Evolutionary conservation across 2,329 filamentous ascomycete species (phyloP).

Genomic region (Arthroderma sp.): DNA sequence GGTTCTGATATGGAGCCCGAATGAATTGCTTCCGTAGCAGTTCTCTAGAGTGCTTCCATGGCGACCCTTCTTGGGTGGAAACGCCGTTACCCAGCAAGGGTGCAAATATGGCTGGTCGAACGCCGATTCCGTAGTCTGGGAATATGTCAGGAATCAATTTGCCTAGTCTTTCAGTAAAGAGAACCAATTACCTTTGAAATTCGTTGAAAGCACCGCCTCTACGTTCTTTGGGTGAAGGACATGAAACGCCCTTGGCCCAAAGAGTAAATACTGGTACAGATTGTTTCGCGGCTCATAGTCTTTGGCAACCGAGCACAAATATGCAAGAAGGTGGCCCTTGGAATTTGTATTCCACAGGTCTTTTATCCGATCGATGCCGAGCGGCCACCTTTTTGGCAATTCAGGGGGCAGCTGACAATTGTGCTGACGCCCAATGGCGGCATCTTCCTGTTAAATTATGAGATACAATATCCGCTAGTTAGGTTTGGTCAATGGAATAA

Average conservation of each 20-base stretch:
- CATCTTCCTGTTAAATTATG: too few species aligned
- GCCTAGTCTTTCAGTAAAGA: neutral
- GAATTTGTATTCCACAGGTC: slow-evolving; percentile 11
- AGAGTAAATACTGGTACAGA: slow-evolving; percentile 12
- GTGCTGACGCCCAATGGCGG: too few species aligned
- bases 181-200: slow-evolving; percentile 6
- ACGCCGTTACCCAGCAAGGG: slow-evolving; percentile 35
- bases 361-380: slow-evolving; percentile 22
- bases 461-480: too few species aligned
- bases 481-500: too few species aligned
- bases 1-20: slow-evolving; percentile 39
- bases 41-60: slow-evolving; percentile 32
- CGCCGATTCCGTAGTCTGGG: slow-evolving; percentile 35
- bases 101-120: slow-evolving; percentile 16
- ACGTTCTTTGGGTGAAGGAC: slow-evolving; percentile 10
- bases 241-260: slow-evolving; percentile 10
- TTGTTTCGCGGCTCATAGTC: slow-evolving; percentile 16
- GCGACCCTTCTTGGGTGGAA: slow-evolving; percentile 35
- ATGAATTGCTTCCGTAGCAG: slow-evolving; percentile 38
- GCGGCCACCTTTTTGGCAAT: slow-evolving; percentile 21
- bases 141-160: slow-evolving; percentile 18
- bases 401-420: slow-evolving; percentile 20
- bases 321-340: slow-evolving; percentile 8
- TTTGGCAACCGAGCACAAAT: slow-evolving; percentile 10
- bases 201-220: slow-evolving; percentile 9